Base-by-base conservation (phyloP, 2,329 filamentous ascomycete species). In the Myriosclerotinia scirpicola region DNA sequence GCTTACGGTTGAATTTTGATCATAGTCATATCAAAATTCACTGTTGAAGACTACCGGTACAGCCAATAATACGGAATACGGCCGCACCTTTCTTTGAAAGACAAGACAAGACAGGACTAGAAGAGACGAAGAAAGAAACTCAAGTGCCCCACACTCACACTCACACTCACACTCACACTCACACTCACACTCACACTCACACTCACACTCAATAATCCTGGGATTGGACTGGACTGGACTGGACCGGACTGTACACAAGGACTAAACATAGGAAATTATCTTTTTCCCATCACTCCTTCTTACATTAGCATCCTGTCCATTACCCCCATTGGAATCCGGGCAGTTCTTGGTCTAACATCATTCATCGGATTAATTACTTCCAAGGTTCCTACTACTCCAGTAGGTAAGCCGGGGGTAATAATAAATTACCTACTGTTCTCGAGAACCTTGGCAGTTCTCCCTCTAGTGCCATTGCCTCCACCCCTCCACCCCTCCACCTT, bases 91-190 rank as follows among this genome's bases (percentile, higher is more conserved):
- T 11, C 56, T 60, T 60, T 50, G 58, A 58, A 2, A 12, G 9
- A 42, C 14, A 26, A 50, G 30, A 44, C 22, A 11, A 58, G 22
- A 6, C 30, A 34, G 6, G 30, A 34, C 30, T 34, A 34, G n/a
- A n/a, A n/a, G n/a, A n/a, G n/a, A n/a, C n/a, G n/a, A 6, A 60
- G 44, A 60, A 60, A 60, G 44, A 20, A 60, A 38, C 9, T 38
- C 38, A 5, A 48, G 14, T 7, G 26, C 26, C 26, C 58, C 44
- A 44, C 44, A 60, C 44, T 36, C 26, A 15, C 22, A 30, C 22
- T 12, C 26, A 15, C 26, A 46, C 44, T 15, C 7, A 20, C n/a
- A n/a, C n/a, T n/a, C n/a, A n/a, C n/a, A n/a, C n/a, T n/a, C n/a
- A n/a, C n/a, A n/a, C n/a, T n/a, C n/a, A n/a, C n/a, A n/a, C n/a